Evolutionary conservation across 352 stramenopile genomes (phyloP).

Genomic region (Blastocystis hominis): DNA sequence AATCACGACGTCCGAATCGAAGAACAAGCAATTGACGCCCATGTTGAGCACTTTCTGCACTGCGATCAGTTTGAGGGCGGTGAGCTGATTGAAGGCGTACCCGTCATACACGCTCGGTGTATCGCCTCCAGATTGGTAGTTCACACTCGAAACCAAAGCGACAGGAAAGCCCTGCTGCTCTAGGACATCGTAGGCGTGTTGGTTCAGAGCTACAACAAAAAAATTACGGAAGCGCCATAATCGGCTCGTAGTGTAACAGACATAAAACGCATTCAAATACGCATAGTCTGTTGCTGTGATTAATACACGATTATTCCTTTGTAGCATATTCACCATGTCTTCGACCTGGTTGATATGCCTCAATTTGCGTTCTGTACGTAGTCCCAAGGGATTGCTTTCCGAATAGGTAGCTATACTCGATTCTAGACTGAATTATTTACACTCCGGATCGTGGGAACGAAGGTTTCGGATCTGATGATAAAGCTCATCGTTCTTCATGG

Average conservation of each 20-base stretch:
- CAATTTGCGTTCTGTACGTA: neutral
- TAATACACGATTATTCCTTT: neutral
- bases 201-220: constrained; percentile 4
- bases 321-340: neutral
- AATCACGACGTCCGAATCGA: constrained; percentile 13
- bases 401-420: too few relatives aligned
- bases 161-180: constrained; percentile 18
- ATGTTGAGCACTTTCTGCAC: constrained; percentile 2
- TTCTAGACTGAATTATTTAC: too few relatives aligned
- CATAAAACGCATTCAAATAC: constrained; percentile 25
- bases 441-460: too few relatives aligned
- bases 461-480: too few relatives aligned
- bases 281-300: neutral
- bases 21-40: neutral
- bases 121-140: neutral
- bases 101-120: neutral
- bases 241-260: neutral
- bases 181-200: neutral
- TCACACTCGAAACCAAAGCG: neutral
- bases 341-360: neutral
- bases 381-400: too few relatives aligned
- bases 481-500: too few relatives aligned
- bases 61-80: neutral
- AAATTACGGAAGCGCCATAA: constrained; percentile 9
- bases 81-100: neutral